Conservation (phyloP, 2,329 filamentous ascomycete species). For the Penicillium oxalicum region DNA sequence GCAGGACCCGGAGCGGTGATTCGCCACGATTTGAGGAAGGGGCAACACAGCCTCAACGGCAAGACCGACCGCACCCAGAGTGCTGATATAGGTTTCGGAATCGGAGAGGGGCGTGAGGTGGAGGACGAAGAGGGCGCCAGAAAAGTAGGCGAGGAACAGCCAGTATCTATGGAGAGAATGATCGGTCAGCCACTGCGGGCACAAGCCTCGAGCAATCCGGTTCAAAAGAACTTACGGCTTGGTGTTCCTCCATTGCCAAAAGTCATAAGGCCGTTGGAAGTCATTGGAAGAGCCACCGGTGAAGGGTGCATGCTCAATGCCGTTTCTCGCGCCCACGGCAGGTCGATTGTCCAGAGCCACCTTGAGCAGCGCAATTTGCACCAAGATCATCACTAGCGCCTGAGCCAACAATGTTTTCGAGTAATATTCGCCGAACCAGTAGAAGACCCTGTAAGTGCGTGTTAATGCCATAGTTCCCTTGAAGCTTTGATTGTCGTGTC, state of each 20-base stretch:
- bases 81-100: constrained; percentile 38
- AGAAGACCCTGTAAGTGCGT: constrained; percentile 48
- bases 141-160: constrained; percentile 52
- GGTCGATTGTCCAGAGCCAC: constrained; percentile 55
- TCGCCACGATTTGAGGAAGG: constrained; percentile 44
- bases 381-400: constrained; percentile 54
- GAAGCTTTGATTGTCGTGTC: neutral
- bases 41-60: constrained; percentile 45
- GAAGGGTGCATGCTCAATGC: constrained; percentile 40
- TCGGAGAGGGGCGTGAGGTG: constrained; percentile 47
- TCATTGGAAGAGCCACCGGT: constrained; percentile 23
- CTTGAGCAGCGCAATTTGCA: constrained; percentile 55
- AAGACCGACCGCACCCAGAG: constrained; percentile 43
- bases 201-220: neutral
- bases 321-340: constrained; percentile 32
- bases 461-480: constrained; percentile 5
- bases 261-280: constrained; percentile 50
- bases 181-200: constrained; percentile 5
- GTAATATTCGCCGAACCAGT: constrained; percentile 60
- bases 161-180: constrained; percentile 43
- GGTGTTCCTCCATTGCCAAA: constrained; percentile 57
- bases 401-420: constrained; percentile 54
- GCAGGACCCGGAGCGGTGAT: constrained; percentile 44
- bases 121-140: constrained; percentile 43
- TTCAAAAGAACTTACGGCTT: constrained; percentile 41